Evolutionary conservation across 2,329 filamentous ascomycete species (phyloP), one percentile per base, ranked within the genome.

Genomic region (Xylaria sp.): DNA sequence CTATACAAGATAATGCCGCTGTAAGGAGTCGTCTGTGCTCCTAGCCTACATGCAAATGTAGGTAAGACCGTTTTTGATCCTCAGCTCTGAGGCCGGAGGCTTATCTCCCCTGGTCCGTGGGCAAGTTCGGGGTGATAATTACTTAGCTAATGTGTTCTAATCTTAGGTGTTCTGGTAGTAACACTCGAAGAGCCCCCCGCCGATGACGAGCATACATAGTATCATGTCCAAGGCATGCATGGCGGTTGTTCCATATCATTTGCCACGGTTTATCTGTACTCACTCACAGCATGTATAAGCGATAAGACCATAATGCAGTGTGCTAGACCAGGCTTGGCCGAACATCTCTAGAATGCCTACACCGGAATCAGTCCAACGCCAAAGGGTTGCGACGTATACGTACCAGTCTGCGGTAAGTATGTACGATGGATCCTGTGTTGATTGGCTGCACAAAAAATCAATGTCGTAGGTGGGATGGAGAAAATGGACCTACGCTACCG

Each of bases 131-230:
- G 30, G 15, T 25, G 12, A 18, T 20, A 43, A 23, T 18, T 28
- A 39, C 10, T 45, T 43, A 62, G 50, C 39, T 46, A 46, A 57
- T 32, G 10, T 32, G 15, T 55, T 63, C 60, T 46, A 56, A 63
- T 55, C 48, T 63, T 63, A 63, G 60, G 23, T 8, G 28, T 34
- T 53, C 36, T 52, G 39, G 3, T 18, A 34, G 13, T 10, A n/a
- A 45, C 18, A 41, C 28, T 46, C 15, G 18, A 30, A 32, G 20
- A 60, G 46, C 46, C 63, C 62, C 62, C 28, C 13, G 30, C 12
- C 41, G 18, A 65, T 58, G 39, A 60, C 56, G 32, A 55, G 39
- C 56, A 65, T 60, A 5, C n/a, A n/a, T n/a, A n/a, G n/a, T n/a
- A n/a, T n/a, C n/a, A n/a, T n/a, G n/a, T 39, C 36, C 32, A 15